Percentiles rank a stretch among this genome's conserved stretches.
These are phyloP conservation scores for Mycena belliarum DNA, from an alignment of 768 basidiomycete genomes.

Conservation along the genomic window DNA sequence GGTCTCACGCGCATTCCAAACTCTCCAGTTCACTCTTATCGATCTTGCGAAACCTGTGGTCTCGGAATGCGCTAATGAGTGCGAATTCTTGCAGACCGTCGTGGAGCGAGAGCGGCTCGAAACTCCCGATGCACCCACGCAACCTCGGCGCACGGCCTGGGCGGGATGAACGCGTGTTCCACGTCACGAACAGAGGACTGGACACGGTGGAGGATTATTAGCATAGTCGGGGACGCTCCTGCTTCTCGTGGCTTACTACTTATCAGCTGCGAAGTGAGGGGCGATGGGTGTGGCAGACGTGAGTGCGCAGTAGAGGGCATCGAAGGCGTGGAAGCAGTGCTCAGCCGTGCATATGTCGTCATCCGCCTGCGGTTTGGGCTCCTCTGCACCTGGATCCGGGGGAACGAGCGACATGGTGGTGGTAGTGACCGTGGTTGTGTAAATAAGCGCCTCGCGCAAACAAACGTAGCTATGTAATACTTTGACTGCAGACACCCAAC, in stretches of 20 bases:
- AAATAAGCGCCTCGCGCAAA: not conserved
- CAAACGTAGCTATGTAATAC: too few relatives aligned
- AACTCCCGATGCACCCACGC: conserved; percentile 95
- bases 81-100: conserved; percentile 89
- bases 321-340: conserved; percentile 83
- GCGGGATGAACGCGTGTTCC: conserved; percentile 75
- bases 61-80: conserved; percentile 86
- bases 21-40: conserved; percentile 70
- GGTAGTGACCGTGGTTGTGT: conserved; percentile 17
- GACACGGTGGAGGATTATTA: not conserved
- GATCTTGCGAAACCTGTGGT: conserved; percentile 84
- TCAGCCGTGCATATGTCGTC: conserved; percentile 60
- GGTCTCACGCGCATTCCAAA: conserved; percentile 84
- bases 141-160: conserved; percentile 63
- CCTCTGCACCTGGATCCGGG: conserved; percentile 46
- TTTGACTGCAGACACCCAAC: too few relatives aligned
- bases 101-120: conserved; percentile 71
- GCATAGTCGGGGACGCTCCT: too few relatives aligned
- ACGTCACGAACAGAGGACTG: conserved; percentile 95
- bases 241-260: conserved; percentile 58
- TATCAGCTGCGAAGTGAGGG: conserved; percentile 68
- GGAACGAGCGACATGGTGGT: conserved; percentile 58
- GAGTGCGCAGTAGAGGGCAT: conserved; percentile 78
- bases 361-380: conserved; percentile 36
- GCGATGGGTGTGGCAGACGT: conserved; percentile 54